These are phyloP conservation scores for Fusarium sp. DNA, from an alignment of 2,329 filamentous ascomycete genomes.

Conservation along the genomic window DNA sequence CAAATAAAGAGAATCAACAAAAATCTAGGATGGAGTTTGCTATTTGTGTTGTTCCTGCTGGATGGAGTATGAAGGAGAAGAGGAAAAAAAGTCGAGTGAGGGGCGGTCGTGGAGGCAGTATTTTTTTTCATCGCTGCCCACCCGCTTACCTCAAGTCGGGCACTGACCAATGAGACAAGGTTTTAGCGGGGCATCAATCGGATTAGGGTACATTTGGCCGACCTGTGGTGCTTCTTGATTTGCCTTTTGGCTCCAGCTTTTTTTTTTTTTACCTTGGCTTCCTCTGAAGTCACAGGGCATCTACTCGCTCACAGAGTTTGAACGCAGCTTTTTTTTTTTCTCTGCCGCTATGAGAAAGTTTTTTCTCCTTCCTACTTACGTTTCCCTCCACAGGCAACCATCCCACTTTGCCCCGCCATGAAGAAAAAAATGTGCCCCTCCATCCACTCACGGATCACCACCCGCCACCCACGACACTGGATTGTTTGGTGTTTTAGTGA, in stretches of 20 bases:
- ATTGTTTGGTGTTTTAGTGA: slow-evolving; percentile 18
- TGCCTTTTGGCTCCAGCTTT: background rate
- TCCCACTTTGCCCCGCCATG: slow-evolving; percentile 27
- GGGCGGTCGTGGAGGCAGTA: slow-evolving; percentile 52
- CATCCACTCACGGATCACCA: slow-evolving; percentile 28
- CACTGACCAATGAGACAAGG: slow-evolving; percentile 40
- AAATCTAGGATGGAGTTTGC: slow-evolving; percentile 55
- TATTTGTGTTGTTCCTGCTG: slow-evolving; percentile 47
- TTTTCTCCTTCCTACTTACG: background rate
- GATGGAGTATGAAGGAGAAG: slow-evolving; percentile 48
- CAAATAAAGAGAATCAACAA: slow-evolving; percentile 56
- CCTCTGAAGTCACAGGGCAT: slow-evolving; percentile 8
- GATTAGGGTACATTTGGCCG: slow-evolving; percentile 45
- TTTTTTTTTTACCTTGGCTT: background rate
- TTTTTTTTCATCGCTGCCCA: slow-evolving; percentile 51
- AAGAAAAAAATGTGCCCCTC: slow-evolving; percentile 24
- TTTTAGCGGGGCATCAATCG: slow-evolving; percentile 31
- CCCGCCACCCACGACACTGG: slow-evolving; percentile 25
- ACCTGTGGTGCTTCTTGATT: slow-evolving; percentile 10
- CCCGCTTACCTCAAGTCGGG: slow-evolving; percentile 46
- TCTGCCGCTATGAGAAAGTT: slow-evolving; percentile 11
- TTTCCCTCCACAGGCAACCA: background rate
- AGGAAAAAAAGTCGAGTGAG: slow-evolving; percentile 54
- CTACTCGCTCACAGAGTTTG: slow-evolving; percentile 1
- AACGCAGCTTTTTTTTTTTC: slow-evolving; percentile 20